phyloP scores from a whole-genome alignment of 2,329 filamentous ascomycete genomes.

The Dothistroma septosporum region DNA sequence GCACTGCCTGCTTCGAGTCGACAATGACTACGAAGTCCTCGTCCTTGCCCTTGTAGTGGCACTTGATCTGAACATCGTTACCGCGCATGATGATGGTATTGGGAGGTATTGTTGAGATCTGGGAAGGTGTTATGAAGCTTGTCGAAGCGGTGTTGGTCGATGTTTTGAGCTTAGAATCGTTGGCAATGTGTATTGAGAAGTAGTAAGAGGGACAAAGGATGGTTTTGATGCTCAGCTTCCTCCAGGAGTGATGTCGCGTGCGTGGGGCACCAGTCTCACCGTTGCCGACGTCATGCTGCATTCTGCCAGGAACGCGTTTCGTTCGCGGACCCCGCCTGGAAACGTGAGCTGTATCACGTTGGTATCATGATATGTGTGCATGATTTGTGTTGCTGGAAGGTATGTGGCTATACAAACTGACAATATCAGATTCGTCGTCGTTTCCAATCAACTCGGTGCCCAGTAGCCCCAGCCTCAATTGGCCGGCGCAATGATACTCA shows the following conservation, averaged over 20 bases:
- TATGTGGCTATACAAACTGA: neutral
- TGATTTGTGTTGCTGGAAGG: neutral
- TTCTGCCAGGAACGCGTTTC: neutral
- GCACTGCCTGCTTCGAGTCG: conserved; percentile 58
- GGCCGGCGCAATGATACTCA: neutral
- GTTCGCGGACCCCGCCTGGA: neutral
- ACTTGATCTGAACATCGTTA: conserved; percentile 67
- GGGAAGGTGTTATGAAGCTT: neutral
- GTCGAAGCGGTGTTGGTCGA: neutral
- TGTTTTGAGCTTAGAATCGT: neutral
- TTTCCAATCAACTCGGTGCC: neutral
- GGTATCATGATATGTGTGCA: neutral
- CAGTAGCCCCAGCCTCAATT: neutral
- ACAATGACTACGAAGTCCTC: conserved; percentile 68
- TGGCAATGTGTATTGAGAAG: neutral
- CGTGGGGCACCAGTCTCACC: conserved; percentile 12
- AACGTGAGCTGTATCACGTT: neutral
- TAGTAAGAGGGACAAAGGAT: neutral
- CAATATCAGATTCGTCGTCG: neutral
- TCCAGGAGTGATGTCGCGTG: conserved; percentile 10
- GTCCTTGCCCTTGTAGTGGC: conserved; percentile 75
- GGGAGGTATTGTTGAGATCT: conserved; percentile 1
- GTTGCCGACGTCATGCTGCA: conserved; percentile 8
- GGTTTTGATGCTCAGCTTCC: conserved; percentile 15
- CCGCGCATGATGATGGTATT: conserved; percentile 48